Evolutionary conservation across 805 yeast genomes (phyloP), one percentile per base, ranked within the genome.

Genomic region (Ogataea dorogensis): DNA sequence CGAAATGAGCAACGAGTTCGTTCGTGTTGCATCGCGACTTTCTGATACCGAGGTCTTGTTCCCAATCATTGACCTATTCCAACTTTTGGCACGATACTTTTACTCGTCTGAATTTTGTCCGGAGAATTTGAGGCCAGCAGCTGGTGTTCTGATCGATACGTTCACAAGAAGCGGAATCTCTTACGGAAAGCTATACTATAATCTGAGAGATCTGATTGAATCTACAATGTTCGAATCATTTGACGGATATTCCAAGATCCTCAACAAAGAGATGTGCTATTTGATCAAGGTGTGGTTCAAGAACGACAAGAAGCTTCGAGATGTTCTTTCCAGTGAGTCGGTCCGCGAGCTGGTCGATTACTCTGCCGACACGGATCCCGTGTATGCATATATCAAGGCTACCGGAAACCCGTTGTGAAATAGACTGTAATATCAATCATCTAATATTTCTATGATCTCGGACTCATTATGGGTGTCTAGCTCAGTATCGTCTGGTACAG

Each of bases 1-100:
- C 15, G 55, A 53, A 8, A 40, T 73, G 17, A 49, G 61, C 26
- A 67, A 64, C 36, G 59, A 64, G 19, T 68, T 75, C 45, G 53
- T 66, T 6, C 26, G 53, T 4, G 46, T 58, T 31, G 96, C 95
- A 0, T 67, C 75, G 40, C 76, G 75, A 53, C 67, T 87, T 32
- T 68, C 75, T 35, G 73, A 74, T 16, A 77, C 85, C 26, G 95
- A 87, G 49, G 70, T 77, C 51, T 83, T 88, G 3, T 87, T 89
- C 66, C 95, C 96, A 13, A 70, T 85, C 5, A 76, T 76, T 45
- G 80, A 77, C 38, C 66, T 89, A 30, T 67, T 86, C 47, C 81
- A 85, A 40, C 66, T 82, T 42, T 64, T 86, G 30, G 70, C 81
- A 46, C 75, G 73, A 46, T 70, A 78, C 48, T 65, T 82, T 25